Evolutionary conservation across 2,329 filamentous ascomycete genomes (phyloP).

Genomic region (Aspergillus novoparasiticus): DNA sequence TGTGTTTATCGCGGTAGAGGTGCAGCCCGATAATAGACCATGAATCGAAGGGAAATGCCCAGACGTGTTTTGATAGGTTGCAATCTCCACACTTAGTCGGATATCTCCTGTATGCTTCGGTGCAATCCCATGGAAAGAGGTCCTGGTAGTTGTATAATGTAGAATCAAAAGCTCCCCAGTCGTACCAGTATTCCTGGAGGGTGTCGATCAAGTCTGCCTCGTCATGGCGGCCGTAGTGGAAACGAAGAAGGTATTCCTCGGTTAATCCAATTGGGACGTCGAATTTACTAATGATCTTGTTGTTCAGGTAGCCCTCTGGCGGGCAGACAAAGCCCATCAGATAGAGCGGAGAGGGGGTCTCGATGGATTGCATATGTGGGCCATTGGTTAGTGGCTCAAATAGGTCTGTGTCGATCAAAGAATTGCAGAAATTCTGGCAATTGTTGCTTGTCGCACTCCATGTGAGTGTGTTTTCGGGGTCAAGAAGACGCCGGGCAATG

Average conservation of each 20-base stretch:
- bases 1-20: constrained; percentile 36
- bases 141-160: constrained; percentile 46
- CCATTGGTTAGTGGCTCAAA: constrained; percentile 34
- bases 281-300: constrained; percentile 36
- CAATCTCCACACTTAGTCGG: constrained; percentile 43
- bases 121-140: constrained; percentile 53
- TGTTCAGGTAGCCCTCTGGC: constrained; percentile 24
- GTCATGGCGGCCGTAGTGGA: constrained; percentile 44
- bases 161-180: constrained; percentile 47
- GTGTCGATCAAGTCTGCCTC: constrained; percentile 50
- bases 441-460: constrained; percentile 42
- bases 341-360: constrained; percentile 31
- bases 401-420: constrained; percentile 33
- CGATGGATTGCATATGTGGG: background rate
- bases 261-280: constrained; percentile 45
- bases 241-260: constrained; percentile 47
- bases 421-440: constrained; percentile 44
- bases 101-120: constrained; percentile 45
- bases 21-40: constrained; percentile 48
- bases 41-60: constrained; percentile 50
- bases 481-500: constrained; percentile 32
- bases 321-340: constrained; percentile 46
- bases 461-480: constrained; percentile 27
- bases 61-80: constrained; percentile 50
- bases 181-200: constrained; percentile 50